phyloP scores from a whole-genome alignment of 257 asterid species.

The Datura wrightii region DNA sequence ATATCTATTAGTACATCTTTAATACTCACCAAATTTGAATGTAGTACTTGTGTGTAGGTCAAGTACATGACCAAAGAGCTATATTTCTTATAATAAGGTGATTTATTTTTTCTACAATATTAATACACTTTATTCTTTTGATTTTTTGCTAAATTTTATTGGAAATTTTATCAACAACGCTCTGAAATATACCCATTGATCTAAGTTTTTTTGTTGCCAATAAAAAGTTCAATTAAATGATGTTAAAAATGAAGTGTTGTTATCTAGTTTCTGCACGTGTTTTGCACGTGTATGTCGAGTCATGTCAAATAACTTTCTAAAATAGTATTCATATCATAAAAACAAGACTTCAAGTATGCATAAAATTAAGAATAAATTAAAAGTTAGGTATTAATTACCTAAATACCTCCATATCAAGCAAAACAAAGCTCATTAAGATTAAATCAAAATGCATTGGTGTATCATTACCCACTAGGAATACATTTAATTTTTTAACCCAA shows the following conservation, averaged over 20 bases:
- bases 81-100: no score
- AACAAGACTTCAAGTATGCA: no score
- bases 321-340: no score
- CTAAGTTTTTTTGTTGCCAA: constrained; percentile 11
- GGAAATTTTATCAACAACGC: neutral
- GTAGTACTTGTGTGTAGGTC: neutral
- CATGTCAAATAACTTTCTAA: no score
- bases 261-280: neutral
- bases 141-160: neutral
- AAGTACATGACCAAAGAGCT: neutral
- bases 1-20: neutral
- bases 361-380: no score
- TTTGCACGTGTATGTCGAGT: neutral
- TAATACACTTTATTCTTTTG: neutral
- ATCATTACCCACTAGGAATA: neutral
- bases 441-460: neutral
- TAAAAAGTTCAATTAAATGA: neutral
- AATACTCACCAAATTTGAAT: neutral
- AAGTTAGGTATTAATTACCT: no score
- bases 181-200: neutral
- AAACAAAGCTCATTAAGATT: no score
- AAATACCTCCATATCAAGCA: no score
- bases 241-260: neutral
- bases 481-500: neutral
- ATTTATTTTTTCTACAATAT: no score